Evolutionary conservation across 2,329 filamentous ascomycete genomes (phyloP).

Genomic region (Calonectria leucothoes): DNA sequence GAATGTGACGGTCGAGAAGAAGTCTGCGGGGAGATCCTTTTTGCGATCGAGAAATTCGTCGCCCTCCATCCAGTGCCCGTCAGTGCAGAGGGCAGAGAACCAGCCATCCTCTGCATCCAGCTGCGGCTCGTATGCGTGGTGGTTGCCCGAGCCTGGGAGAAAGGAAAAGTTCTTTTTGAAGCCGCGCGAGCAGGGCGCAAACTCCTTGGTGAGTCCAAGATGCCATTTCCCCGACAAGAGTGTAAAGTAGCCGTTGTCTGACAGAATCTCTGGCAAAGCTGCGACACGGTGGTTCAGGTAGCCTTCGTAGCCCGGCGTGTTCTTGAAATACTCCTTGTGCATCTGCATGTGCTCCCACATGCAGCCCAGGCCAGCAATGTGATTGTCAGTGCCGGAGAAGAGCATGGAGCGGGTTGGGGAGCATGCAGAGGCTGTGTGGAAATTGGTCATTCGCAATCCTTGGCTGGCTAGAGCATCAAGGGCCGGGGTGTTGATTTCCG

Average conservation of each 20-base stretch:
- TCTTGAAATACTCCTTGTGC: conserved; percentile 33
- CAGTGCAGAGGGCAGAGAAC: neutral
- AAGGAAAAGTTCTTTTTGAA: conserved; percentile 56
- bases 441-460: conserved; percentile 67
- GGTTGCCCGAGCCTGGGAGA: conserved; percentile 59
- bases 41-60: conserved; percentile 28
- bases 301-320: conserved; percentile 55
- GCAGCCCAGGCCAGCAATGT: conserved; percentile 61
- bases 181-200: conserved; percentile 39
- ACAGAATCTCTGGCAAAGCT: neutral
- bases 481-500: conserved; percentile 67
- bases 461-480: conserved; percentile 61
- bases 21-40: conserved; percentile 51
- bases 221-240: conserved; percentile 4
- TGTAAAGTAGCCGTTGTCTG: neutral
- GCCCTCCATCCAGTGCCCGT: conserved; percentile 6
- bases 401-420: conserved; percentile 70
- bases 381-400: conserved; percentile 69
- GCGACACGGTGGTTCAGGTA: conserved; percentile 8
- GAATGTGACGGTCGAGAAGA: conserved; percentile 58
- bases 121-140: conserved; percentile 64
- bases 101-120: conserved; percentile 14
- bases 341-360: conserved; percentile 20
- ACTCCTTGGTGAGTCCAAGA: neutral
- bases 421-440: conserved; percentile 69